Percentiles rank a stretch among this genome's conserved stretches.
phyloP scores from a whole-genome alignment of 2,329 filamentous ascomycete genomes.

The Fusarium pseudoanthophilum region DNA sequence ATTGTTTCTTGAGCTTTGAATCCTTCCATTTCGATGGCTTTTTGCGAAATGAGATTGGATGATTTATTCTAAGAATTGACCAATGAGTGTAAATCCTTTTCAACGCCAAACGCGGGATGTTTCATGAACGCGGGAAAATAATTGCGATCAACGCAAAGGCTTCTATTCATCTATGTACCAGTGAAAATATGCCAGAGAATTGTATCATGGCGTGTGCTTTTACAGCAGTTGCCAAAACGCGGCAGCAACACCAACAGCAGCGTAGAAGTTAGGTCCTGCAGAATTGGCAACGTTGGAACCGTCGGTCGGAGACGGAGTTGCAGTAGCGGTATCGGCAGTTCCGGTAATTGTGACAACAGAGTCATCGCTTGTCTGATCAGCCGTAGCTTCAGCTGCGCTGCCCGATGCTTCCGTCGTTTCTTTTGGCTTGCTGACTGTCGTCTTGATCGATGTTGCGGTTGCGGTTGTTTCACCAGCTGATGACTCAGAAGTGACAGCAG shows the following conservation, averaged over 20 bases:
- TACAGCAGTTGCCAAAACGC: slow-evolving; percentile 25
- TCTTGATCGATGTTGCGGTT: neutral
- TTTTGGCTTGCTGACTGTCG: slow-evolving; percentile 3
- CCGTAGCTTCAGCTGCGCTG: neutral
- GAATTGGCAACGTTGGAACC: slow-evolving; percentile 11
- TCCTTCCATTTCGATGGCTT: neutral
- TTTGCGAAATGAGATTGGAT: neutral
- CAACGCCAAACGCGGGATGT: neutral
- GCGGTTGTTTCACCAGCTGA: neutral
- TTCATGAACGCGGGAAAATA: neutral
- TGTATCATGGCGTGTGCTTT: neutral
- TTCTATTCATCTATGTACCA: neutral
- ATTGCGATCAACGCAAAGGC: neutral
- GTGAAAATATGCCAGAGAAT: neutral
- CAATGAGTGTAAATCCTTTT: neutral
- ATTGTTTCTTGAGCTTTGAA: neutral
- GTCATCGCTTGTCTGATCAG: neutral
- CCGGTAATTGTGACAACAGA: neutral
- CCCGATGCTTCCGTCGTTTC: neutral
- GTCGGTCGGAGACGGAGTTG: neutral
- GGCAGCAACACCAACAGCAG: neutral
- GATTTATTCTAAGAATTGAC: neutral
- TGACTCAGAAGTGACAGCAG: neutral
- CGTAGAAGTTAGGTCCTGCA: neutral
- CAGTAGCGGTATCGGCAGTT: neutral